These are phyloP conservation scores for Sesbania bispinosa DNA, from an alignment of 306 rosid species.

Conservation along the genomic window DNA sequence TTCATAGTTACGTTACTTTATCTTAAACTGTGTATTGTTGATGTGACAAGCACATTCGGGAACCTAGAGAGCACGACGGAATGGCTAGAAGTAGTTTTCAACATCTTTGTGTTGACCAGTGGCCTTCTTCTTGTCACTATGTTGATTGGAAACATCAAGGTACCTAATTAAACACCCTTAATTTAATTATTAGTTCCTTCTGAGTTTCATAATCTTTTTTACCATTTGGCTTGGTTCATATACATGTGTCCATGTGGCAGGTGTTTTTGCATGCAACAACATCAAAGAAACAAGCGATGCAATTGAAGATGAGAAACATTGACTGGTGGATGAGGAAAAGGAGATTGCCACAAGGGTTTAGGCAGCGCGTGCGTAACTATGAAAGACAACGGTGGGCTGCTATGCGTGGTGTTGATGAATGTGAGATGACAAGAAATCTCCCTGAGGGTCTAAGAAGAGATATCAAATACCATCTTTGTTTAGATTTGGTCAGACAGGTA, in stretches of 20 bases:
- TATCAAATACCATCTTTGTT: conserved; percentile 85
- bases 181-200: background rate
- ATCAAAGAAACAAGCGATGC: conserved; percentile 93
- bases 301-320: conserved; percentile 82
- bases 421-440: conserved; percentile 70
- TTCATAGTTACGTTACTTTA: background rate
- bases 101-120: conserved; percentile 84
- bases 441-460: conserved; percentile 88
- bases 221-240: background rate
- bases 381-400: conserved; percentile 95
- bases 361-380: conserved; percentile 73
- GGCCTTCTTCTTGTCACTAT: conserved; percentile 88
- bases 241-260: too few relatives aligned
- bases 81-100: conserved; percentile 91
- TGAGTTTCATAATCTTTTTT: too few relatives aligned
- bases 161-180: conserved; percentile 20
- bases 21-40: background rate
- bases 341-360: conserved; percentile 62
- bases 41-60: conserved; percentile 72
- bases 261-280: conserved; percentile 94
- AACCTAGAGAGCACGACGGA: conserved; percentile 91
- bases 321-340: conserved; percentile 98
- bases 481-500: conserved; percentile 82
- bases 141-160: conserved; percentile 96
- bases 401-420: conserved; percentile 88